Base-by-base conservation (phyloP, 768 basidiomycete species). In the Aureoboletus auriporus region DNA sequence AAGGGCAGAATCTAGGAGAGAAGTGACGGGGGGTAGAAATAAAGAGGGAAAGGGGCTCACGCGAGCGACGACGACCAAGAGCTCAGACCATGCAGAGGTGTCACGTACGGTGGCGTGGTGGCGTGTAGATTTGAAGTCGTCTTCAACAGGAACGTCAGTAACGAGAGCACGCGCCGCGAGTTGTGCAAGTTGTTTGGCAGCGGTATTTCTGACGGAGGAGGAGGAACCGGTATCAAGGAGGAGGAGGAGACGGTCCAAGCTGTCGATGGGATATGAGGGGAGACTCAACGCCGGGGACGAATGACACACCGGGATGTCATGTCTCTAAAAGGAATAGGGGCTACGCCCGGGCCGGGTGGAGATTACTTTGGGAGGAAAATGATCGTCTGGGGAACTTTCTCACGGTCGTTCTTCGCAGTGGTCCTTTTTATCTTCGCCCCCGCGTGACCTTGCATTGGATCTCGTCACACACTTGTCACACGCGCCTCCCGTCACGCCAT, bases 171-270 rank as follows among this genome's bases (percentile, higher is more conserved):
- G 86, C 16, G 82, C 85, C 0, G 93, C 93, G 44, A 99, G 75
- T 54, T 94, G 90, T 0, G 93, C 93, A 39, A 99, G 76, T 66
- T 99, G 96, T 61, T 92, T 93, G 5, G 94, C 94, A 0, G 96
- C 95, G n/a, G 96, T 96, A 53, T 83, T 83, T 63, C 94, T 82
- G 56, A 99, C 86, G 42, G 88, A 86, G 36, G 79, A 70, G 4
- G 93, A 93, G 11, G 95, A 94, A 39, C 96, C 96, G 33, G 93
- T 93, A 67, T 97, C 94, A 53, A 99, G 82, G 39, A 99, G 79
- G 60, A 91, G 79, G 66, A 99, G 84, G 73, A 99, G 87, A 69
- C 96, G 86, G 79, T 98, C 96, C 75, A 97, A 84, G 75, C 94
- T 95, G 60, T 6, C 8, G 37, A 45, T 49, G 41, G 49, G 53